Conservation (phyloP, 2,329 filamentous ascomycete genomes). For the Phyllosticta citrichinensis region DNA sequence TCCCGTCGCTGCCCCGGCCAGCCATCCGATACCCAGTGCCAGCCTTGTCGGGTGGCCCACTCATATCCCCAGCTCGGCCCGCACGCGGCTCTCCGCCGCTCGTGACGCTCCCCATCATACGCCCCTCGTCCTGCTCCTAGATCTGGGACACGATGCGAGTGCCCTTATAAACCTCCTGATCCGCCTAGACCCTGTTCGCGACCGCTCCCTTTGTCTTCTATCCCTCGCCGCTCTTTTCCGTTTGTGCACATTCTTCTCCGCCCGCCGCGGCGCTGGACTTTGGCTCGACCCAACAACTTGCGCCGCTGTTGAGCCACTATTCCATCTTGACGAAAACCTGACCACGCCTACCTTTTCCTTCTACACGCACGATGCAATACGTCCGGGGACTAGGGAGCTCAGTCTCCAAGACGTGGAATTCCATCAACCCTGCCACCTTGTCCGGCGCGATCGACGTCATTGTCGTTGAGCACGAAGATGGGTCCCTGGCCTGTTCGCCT, state of each 20-base stretch:
- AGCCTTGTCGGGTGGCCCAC: not conserved
- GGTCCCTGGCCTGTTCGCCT: conserved; percentile 78
- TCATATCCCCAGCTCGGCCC: not conserved
- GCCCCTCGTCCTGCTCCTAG: conserved; percentile 2
- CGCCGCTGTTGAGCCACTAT: conserved; percentile 7
- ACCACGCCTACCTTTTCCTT: not conserved
- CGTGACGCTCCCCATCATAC: conserved; percentile 9
- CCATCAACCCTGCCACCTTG: conserved; percentile 93
- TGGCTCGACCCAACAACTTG: conserved; percentile 5
- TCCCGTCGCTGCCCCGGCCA: not conserved
- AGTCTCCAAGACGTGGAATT: conserved; percentile 98
- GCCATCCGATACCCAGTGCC: not conserved
- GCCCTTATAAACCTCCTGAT: not conserved
- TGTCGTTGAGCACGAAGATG: conserved; percentile 93
- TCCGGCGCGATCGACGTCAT: conserved; percentile 98
- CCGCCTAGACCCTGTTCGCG: not conserved
- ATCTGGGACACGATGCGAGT: not conserved
- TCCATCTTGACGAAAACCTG: not conserved
- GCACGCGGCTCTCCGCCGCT: not conserved
- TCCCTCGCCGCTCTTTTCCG: not conserved
- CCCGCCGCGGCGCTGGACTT: conserved; percentile 4
- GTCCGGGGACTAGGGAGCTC: conserved; percentile 90
- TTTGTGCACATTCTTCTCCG: not conserved
- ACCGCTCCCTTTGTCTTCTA: not conserved
- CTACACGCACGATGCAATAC: conserved; percentile 90